Base-by-base conservation (phyloP, 805 yeast species). In the Pichia deserticola region DNA sequence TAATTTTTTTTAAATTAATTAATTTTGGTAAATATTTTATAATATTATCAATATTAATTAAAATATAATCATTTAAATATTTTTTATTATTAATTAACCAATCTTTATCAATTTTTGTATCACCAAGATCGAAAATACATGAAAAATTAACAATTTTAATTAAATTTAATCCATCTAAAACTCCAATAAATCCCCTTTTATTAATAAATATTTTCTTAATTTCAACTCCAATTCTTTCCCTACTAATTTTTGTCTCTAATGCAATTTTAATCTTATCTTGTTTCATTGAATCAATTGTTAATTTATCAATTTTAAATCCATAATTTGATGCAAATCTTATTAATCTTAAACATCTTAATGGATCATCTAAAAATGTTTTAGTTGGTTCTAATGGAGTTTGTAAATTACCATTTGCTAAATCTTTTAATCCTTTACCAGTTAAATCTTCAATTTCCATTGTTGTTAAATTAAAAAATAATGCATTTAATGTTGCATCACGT, bases 401-500 rank as follows among this genome's bases (percentile, higher is more conserved):
- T 50, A 93, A 70, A 0, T 89, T 64, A 0, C 96, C 95, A 30
- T 68, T 54, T 40, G 73, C 57, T 54, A 93, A 70, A 65, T 93
- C 99, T 7, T 74, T 62, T 5, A 90, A 60, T 0, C 99, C 99
- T 25, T 65, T 59, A 0, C 77, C 78, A 0, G 99, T 93, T 52
- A 84, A 79, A 66, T 93, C 99, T 63, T 93, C 99, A 28, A 93
- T 81, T 51, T 74, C 57, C 12, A 72, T 72, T 5, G 81, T 77
- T 48, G 76, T 76, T 47, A 93, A 75, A 65, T 93, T 93, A 67
- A 85, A 93, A 61, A 93, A 93, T 28, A 93, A 69, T 0, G 99
- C 95, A 64, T 93, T 93, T 47, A 93, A 69, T 0, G 99, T 93
- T 2, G 98, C 98, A 69, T 93, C 99, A 61, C 99, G 75, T 60